Percentiles rank a stretch among this genome's conserved stretches.
Evolutionary conservation across 2,329 filamentous ascomycete species (phyloP).

Genomic region (Bipolaris gigantea): DNA sequence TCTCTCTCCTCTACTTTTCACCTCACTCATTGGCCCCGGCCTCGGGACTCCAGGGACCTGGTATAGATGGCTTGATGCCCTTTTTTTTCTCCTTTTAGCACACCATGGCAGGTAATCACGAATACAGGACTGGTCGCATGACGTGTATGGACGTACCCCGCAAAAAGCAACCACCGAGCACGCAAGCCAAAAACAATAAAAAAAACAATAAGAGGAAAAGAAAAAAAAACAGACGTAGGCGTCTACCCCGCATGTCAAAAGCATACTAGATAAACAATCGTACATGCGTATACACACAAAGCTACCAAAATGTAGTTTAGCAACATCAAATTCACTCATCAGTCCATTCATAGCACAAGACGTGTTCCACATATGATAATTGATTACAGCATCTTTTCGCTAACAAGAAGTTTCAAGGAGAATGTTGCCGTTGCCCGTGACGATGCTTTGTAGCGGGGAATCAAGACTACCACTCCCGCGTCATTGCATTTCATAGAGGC

Average conservation of each 20-base stretch:
- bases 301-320: background rate
- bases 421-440: constrained; percentile 23
- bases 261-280: background rate
- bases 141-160: background rate
- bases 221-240: background rate
- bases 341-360: background rate
- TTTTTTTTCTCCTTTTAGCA: too few species aligned
- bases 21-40: too few species aligned
- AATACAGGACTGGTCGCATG: too few species aligned
- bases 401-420: constrained; percentile 41
- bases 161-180: background rate
- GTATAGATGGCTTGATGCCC: too few species aligned
- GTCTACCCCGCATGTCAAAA: background rate
- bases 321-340: background rate
- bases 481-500: constrained; percentile 12
- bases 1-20: too few species aligned
- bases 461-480: constrained; percentile 17
- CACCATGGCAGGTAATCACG: too few species aligned
- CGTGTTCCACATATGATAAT: constrained; percentile 13
- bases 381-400: constrained; percentile 39
- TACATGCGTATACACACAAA: background rate
- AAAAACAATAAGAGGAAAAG: background rate
- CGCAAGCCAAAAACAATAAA: too few species aligned
- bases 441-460: constrained; percentile 18
- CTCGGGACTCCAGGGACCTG: too few species aligned